Percentiles rank a stretch among this genome's conserved stretches.
Evolutionary conservation across 75 land plant species (phyloP).

Genomic region (Pinus albicaulis): DNA sequence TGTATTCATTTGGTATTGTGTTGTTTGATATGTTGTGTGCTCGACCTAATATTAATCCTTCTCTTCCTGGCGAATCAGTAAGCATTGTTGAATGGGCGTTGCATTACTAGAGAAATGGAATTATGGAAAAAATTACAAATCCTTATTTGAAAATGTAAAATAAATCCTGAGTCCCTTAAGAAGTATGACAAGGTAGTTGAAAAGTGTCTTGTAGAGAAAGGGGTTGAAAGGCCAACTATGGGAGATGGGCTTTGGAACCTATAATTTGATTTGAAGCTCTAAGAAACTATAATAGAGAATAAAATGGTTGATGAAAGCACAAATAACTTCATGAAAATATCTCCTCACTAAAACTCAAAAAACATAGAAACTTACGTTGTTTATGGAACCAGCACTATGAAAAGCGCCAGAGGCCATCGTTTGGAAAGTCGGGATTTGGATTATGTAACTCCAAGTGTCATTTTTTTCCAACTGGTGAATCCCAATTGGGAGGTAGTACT

Average conservation of each 20-base stretch:
- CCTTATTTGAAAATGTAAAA: slow-evolving; percentile 30
- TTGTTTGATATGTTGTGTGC: slow-evolving; percentile 50
- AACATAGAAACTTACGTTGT: neutral
- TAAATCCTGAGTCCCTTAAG: slow-evolving; percentile 25
- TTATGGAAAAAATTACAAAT: slow-evolving; percentile 32
- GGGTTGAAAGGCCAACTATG: slow-evolving; percentile 38
- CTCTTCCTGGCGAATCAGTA: slow-evolving; percentile 41
- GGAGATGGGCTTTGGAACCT: slow-evolving; percentile 51
- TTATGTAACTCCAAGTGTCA: too few relatives aligned
- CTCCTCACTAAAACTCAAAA: neutral
- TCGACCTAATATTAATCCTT: slow-evolving; percentile 42
- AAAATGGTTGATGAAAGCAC: too few relatives aligned
- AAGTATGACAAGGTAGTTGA: slow-evolving; percentile 39
- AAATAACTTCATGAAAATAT: slow-evolving; percentile 1
- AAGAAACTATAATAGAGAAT: slow-evolving; percentile 28
- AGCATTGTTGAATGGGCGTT: slow-evolving; percentile 60
- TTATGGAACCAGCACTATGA: neutral
- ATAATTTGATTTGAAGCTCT: slow-evolving; percentile 37
- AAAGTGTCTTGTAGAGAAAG: slow-evolving; percentile 39
- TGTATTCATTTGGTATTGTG: slow-evolving; percentile 52
- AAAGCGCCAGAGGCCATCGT: slow-evolving; percentile 26
- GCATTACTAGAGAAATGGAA: slow-evolving; percentile 37
- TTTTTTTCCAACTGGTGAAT: too few relatives aligned
- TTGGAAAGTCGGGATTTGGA: too few relatives aligned
- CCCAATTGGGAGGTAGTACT: too few relatives aligned